phyloP scores from a whole-genome alignment of 2,329 filamentous ascomycete species.

The Arthroderma sp. region DNA sequence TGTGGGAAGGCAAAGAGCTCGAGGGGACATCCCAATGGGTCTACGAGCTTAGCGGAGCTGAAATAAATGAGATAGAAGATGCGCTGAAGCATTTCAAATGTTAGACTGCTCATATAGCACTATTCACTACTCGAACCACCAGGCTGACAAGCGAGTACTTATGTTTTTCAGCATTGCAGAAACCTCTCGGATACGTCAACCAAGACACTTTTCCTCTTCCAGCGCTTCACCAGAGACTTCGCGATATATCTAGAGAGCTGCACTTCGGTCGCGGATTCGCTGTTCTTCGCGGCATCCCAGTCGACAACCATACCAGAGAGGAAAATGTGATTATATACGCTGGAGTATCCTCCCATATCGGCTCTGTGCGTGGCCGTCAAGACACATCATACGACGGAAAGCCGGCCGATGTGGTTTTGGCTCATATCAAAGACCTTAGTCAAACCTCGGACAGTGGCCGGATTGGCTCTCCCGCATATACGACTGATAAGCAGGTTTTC shows the following conservation, averaged over 20 bases:
- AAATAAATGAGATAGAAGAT: background rate
- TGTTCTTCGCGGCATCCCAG: slow-evolving; percentile 30
- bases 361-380: slow-evolving; percentile 27
- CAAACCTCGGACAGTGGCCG: no score
- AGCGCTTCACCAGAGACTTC: slow-evolving; percentile 20
- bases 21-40: background rate
- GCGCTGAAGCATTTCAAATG: background rate
- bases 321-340: slow-evolving; percentile 31
- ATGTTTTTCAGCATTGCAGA: no score
- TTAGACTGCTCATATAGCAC: background rate
- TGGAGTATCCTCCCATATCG: slow-evolving; percentile 33
- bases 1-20: background rate
- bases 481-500: slow-evolving; percentile 20
- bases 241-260: slow-evolving; percentile 23
- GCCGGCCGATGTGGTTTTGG: no score
- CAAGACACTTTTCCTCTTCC: slow-evolving; percentile 11
- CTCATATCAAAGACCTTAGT: no score
- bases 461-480: no score
- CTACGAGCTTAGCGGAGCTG: background rate
- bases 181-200: no score
- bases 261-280: slow-evolving; percentile 33
- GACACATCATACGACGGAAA: background rate
- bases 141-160: no score
- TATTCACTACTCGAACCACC: no score
- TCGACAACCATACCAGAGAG: slow-evolving; percentile 23